Percentiles rank a stretch among this genome's conserved stretches.
These are phyloP conservation scores for Termitomyces heimii DNA, from an alignment of 768 basidiomycete species.

Conservation along the genomic window DNA sequence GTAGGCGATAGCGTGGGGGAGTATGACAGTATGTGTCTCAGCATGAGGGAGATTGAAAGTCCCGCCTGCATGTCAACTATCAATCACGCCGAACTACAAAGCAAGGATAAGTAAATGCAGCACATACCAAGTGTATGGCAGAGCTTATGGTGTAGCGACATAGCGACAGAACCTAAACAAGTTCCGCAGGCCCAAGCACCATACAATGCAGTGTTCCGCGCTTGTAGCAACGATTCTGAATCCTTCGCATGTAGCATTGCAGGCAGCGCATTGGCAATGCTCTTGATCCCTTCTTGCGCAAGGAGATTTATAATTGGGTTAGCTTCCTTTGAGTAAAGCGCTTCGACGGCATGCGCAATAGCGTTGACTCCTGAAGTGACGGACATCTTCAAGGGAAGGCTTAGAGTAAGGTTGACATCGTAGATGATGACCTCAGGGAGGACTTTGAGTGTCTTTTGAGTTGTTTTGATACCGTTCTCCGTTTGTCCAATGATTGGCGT, in stretches of 20 bases:
- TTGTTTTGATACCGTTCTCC: slow-evolving; percentile 31
- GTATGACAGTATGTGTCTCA: slow-evolving; percentile 37
- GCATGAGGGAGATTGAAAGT: slow-evolving; percentile 34
- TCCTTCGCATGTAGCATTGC: slow-evolving; percentile 18
- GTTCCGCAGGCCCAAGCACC: slow-evolving; percentile 33
- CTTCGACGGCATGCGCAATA: slow-evolving; percentile 36
- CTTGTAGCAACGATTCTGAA: slow-evolving; percentile 17
- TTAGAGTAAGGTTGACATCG: slow-evolving; percentile 31
- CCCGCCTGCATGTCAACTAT: slow-evolving; percentile 19
- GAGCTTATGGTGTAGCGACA: slow-evolving; percentile 35
- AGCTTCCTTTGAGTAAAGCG: slow-evolving; percentile 28
- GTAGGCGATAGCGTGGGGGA: slow-evolving; percentile 34
- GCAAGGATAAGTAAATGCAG: slow-evolving; percentile 15
- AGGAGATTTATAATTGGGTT: slow-evolving; percentile 31
- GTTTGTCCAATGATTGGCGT: slow-evolving; percentile 36
- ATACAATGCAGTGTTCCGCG: slow-evolving; percentile 27
- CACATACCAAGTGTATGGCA: slow-evolving; percentile 29
- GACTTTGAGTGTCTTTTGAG: slow-evolving; percentile 29
- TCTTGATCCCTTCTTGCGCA: slow-evolving; percentile 30
- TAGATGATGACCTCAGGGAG: slow-evolving; percentile 35
- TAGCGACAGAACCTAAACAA: slow-evolving; percentile 27
- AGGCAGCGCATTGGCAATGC: slow-evolving; percentile 25
- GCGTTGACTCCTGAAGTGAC: slow-evolving; percentile 35
- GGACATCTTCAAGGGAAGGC: slow-evolving; percentile 26
- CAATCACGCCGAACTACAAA: not conserved